A percentile compares a stretch with the other conserved stretches of the same genome.
These are phyloP conservation scores for Globisporangium yorkense DNA, from an alignment of 352 stramenopile species.

Conservation along the genomic window DNA sequence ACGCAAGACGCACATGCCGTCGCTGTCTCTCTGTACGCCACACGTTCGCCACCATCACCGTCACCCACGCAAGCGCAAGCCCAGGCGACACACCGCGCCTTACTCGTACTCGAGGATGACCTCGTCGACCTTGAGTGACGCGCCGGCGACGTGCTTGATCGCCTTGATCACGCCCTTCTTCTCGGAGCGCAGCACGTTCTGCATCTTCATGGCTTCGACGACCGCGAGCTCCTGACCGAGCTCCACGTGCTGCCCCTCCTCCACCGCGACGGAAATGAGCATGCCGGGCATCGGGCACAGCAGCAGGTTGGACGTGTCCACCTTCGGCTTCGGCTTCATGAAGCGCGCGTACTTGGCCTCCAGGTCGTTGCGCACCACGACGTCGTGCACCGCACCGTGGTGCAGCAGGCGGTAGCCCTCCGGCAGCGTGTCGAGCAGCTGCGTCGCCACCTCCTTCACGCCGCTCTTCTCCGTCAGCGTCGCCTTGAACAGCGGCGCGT, in stretches of 20 bases:
- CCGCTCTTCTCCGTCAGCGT: conserved; percentile 27
- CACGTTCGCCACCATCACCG: not conserved
- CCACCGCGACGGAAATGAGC: conserved; percentile 78
- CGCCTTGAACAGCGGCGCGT: conserved; percentile 54
- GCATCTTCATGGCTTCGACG: conserved; percentile 99
- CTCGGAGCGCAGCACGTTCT: conserved; percentile 93
- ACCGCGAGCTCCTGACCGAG: conserved; percentile 92
- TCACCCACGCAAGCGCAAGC: too few relatives aligned
- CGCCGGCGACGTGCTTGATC: conserved; percentile 74
- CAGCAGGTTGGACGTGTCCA: conserved; percentile 90
- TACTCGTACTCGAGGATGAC: conserved; percentile 91
- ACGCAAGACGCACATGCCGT: not conserved
- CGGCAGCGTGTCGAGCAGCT: conserved; percentile 54
- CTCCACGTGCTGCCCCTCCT: conserved; percentile 91
- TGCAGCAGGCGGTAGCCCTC: conserved; percentile 80
- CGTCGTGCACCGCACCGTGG: conserved; percentile 84
- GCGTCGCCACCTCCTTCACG: conserved; percentile 24
- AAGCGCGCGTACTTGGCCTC: conserved; percentile 84
- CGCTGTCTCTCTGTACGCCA: not conserved
- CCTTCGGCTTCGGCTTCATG: conserved; percentile 89
- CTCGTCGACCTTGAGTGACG: conserved; percentile 89
- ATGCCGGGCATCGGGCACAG: conserved; percentile 95
- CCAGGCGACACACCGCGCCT: conserved; percentile 6
- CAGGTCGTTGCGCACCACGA: conserved; percentile 82
- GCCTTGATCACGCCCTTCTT: conserved; percentile 85